These are phyloP conservation scores for Bipolaris sorokiniana DNA, from an alignment of 2,329 filamentous ascomycete species.

Conservation along the genomic window DNA sequence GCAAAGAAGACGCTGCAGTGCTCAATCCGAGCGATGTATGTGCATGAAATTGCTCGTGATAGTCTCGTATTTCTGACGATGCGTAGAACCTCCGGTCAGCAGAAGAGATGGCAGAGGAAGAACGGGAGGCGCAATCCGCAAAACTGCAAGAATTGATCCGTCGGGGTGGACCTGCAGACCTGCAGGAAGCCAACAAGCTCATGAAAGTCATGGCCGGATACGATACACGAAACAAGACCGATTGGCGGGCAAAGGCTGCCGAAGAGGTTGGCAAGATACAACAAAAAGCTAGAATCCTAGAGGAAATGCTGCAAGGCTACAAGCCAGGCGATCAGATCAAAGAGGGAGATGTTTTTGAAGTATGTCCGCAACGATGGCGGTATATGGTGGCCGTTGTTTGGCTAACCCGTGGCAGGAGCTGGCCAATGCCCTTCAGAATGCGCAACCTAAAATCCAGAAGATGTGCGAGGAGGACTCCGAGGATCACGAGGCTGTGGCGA, in stretches of 20 bases:
- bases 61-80: conserved; percentile 23
- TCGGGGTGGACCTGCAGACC: conserved; percentile 85
- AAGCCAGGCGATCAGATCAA: conserved; percentile 79
- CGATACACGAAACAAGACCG: conserved; percentile 92
- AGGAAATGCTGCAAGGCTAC: conserved; percentile 89
- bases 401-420: conserved; percentile 67
- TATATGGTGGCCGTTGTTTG: conserved; percentile 13
- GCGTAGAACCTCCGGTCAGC: conserved; percentile 87
- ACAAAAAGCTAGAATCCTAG: conserved; percentile 88
- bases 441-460: conserved; percentile 97
- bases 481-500: conserved; percentile 92
- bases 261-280: conserved; percentile 95
- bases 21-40: conserved; percentile 94
- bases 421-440: conserved; percentile 84
- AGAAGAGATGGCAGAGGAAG: conserved; percentile 98
- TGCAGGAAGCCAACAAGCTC: conserved; percentile 94
- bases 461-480: conserved; percentile 99
- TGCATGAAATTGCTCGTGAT: conserved; percentile 28
- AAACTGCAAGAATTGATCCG: conserved; percentile 97
- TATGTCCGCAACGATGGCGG: conserved; percentile 44
- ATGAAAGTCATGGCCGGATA: conserved; percentile 99
- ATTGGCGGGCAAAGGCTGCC: conserved; percentile 96
- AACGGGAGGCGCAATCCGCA: conserved; percentile 92
- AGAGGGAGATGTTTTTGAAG: conserved; percentile 72
- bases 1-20: conserved; percentile 92